Conservation (phyloP, 768 basidiomycete species). For the Amanita thiersii region DNA sequence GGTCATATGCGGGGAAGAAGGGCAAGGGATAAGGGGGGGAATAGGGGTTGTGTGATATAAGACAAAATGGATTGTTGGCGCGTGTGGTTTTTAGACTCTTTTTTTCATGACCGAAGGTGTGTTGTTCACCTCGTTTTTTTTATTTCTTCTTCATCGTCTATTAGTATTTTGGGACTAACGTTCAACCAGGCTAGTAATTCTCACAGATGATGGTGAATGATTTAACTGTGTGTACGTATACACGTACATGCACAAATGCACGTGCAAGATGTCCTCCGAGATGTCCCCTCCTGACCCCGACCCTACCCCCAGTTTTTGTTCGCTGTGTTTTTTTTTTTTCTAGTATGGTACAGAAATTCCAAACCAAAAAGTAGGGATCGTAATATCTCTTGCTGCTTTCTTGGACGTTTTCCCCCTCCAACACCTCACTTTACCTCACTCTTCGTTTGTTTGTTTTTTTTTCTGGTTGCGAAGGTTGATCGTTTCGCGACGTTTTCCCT, state of each 20-base stretch:
- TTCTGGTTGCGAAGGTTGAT: constrained; percentile 6
- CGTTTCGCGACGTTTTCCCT: constrained; percentile 5
- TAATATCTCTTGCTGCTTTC: constrained; percentile 4
- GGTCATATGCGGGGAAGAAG: constrained; percentile 3
- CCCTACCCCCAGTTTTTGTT: not conserved
- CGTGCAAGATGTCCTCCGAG: not conserved
- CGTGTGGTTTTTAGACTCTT: not conserved
- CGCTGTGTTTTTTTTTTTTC: not conserved
- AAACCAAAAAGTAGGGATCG: not conserved
- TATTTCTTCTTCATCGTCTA: not conserved
- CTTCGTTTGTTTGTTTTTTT: not conserved
- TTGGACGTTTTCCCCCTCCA: constrained; percentile 14
- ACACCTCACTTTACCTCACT: constrained; percentile 3
- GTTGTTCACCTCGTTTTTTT: constrained; percentile 3
- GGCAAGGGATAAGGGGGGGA: no score
- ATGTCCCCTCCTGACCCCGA: not conserved
- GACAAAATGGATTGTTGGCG: no score
- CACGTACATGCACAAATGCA: not conserved
- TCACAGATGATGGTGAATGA: not conserved
- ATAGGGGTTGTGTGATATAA: no score
- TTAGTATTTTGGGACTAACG: not conserved
- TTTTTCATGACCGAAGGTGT: not conserved
- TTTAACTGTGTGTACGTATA: not conserved
- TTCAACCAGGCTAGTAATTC: not conserved
- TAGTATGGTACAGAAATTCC: not conserved